phyloP scores from a whole-genome alignment of 345 rosid genomes.

The Eucalyptus erythrocorys region DNA sequence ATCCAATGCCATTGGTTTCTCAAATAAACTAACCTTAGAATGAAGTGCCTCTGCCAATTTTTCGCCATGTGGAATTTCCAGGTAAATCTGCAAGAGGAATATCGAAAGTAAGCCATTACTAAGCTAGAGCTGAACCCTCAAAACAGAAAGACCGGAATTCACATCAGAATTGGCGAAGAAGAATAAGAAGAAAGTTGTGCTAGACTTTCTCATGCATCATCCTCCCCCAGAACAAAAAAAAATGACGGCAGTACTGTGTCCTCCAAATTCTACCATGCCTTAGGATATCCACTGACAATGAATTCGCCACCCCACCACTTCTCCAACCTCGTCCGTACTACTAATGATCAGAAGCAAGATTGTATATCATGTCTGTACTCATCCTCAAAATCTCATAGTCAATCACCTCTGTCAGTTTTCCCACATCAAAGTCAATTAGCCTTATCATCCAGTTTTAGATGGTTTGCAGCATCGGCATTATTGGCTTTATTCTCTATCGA shows the following conservation, averaged over 20 bases:
- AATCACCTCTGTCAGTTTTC: background rate
- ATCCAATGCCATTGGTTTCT: background rate
- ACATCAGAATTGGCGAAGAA: background rate
- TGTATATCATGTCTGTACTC: background rate
- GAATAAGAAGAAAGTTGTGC: background rate
- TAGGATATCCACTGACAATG: background rate
- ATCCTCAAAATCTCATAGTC: background rate
- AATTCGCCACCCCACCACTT: background rate
- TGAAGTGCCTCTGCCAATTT: conserved; percentile 31
- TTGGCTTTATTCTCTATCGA: background rate
- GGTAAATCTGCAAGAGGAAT: conserved; percentile 20
- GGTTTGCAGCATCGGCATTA: background rate
- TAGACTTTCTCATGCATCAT: background rate
- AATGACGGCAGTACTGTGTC: background rate
- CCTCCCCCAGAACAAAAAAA: background rate
- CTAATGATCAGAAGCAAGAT: background rate
- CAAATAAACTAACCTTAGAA: conserved; percentile 12
- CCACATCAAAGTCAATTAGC: background rate
- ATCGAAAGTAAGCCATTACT: background rate
- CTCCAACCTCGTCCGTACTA: background rate
- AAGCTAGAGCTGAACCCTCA: background rate
- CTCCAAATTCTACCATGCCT: background rate
- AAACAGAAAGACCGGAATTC: background rate
- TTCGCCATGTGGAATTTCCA: conserved; percentile 33
- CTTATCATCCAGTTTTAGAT: background rate